Evolutionary conservation across 495 filamentous ascomycete species (phyloP).

Genomic region (Letharia columbiana): DNA sequence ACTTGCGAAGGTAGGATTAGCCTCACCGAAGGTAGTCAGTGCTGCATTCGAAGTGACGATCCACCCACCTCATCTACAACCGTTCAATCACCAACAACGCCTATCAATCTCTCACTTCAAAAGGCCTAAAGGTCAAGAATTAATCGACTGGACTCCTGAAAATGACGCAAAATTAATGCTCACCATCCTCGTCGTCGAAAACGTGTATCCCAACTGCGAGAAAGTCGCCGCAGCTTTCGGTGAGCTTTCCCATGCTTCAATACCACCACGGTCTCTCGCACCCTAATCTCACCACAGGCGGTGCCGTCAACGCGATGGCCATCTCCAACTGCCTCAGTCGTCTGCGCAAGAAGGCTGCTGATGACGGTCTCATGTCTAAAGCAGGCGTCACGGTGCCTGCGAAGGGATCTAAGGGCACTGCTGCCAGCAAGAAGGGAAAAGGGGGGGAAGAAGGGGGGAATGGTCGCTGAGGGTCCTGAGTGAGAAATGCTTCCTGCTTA

Average conservation of each 20-base stretch:
- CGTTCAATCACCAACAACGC: neutral
- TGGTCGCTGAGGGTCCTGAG: neutral
- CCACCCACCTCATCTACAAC: neutral
- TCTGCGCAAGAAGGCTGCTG: neutral
- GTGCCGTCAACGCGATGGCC: neutral
- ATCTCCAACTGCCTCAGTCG: neutral
- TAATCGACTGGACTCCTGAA: neutral
- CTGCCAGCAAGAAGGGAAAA: neutral
- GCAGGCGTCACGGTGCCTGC: neutral
- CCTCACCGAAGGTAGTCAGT: too few relatives aligned
- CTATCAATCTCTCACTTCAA: neutral
- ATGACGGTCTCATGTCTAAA: neutral
- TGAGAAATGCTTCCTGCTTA: neutral
- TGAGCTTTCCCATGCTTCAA: neutral
- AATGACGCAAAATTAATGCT: neutral
- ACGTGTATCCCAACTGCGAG: neutral
- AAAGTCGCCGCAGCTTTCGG: neutral
- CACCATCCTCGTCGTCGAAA: slow-evolving; percentile 1
- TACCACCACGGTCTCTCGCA: neutral
- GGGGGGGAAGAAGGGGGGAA: neutral
- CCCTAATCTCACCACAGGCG: neutral
- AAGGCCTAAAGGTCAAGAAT: neutral
- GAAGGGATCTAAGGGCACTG: neutral
- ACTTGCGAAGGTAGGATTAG: too few relatives aligned
- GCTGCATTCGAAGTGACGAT: too few relatives aligned